Conservation (phyloP, 371 early-diverging fungal species). For the Dichotomocladium elegans region DNA sequence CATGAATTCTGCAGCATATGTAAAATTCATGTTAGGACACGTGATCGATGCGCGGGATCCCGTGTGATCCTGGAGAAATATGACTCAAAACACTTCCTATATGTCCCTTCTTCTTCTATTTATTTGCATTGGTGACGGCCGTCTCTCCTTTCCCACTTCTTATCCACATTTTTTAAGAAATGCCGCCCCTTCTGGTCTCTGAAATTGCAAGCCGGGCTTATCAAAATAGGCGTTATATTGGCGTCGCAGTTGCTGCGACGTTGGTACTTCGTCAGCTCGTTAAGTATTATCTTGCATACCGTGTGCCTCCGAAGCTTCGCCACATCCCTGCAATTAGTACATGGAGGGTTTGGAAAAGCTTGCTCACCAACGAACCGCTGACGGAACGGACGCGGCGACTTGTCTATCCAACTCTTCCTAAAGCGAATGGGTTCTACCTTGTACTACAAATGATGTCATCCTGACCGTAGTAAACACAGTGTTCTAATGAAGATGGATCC, state of each 20-base stretch:
- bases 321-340: conserved; percentile 9
- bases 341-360: not conserved
- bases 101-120: too few relatives aligned
- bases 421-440: conserved; percentile 8
- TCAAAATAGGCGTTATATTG: not conserved
- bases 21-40: too few relatives aligned
- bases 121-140: too few relatives aligned
- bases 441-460: not conserved
- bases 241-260: conserved; percentile 2
- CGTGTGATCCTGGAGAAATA: too few relatives aligned
- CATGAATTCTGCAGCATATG: too few relatives aligned
- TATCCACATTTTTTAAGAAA: too few relatives aligned
- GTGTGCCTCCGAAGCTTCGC: conserved; percentile 5
- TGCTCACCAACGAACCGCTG: not conserved
- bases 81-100: too few relatives aligned
- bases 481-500: not conserved
- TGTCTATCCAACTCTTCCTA: conserved; percentile 1
- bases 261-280: not conserved
- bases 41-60: too few relatives aligned
- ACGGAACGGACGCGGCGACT: conserved; percentile 4
- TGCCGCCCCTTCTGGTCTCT: too few relatives aligned
- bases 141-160: too few relatives aligned
- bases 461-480: not conserved
- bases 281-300: not conserved
- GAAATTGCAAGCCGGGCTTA: not conserved